Evolutionary conservation across 140 eudicot species (phyloP), one percentile per base, ranked within the genome.

Genomic region (Erigeron philadelphicus): DNA sequence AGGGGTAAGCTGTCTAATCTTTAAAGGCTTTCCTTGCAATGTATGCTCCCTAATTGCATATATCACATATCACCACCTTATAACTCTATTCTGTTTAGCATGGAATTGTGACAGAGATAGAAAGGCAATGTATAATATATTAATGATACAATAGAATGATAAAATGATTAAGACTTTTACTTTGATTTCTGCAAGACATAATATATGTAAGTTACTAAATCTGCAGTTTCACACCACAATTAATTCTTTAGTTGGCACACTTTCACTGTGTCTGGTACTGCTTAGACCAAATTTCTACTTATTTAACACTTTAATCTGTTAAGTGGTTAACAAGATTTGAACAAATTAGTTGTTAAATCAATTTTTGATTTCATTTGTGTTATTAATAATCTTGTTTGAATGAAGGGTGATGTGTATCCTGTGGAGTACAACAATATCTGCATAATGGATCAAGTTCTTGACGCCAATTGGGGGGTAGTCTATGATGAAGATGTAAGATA

Each of bases 391-490:
- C 7, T 61, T 73, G 44, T 75, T 75, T 76, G 80, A 66, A 25
- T 84, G 83, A 62, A 90, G 97, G 97, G 97, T 41, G 97, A 85
- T 67, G 97, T 90, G 48, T 90, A 90, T 80, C 97, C 97, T 7
- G 96, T 90, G 83, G 96, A 88, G 66, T 64, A 80, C 65, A 66
- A 69, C 52, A 71, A 84, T 72, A 83, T 61, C 61, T 81, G 70
- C 50, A 43, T 60, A 45, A 71, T 67, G 57, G 81, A 80, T 84
- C 85, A 80, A 82, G 86, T 90, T 76, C 97, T 90, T 68, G 96
- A 90, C 77, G 81, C 97, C 72, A 73, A 90, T 64, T 90, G 96
- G 96, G 97, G 97, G 21, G 88, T 87, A 59, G 84, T 90, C 49
- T 75, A 70, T 62, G 89, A 82, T 5, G 89, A 79, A 77, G 97